Evolutionary conservation across 169 alveolate genomes (phyloP).

Genomic region (Plasmodium vivax): DNA sequence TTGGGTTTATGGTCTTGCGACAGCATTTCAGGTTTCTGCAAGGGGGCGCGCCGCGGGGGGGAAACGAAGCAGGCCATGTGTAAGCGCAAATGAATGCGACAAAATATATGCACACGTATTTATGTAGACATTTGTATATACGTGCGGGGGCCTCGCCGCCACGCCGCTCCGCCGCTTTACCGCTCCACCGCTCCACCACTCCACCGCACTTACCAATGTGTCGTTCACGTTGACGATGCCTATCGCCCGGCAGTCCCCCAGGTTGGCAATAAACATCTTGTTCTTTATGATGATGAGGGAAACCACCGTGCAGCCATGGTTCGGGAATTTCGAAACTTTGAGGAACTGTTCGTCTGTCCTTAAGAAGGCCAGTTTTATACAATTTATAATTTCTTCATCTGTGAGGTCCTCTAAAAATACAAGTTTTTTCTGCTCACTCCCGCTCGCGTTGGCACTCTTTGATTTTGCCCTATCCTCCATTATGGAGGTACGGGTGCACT

Average conservation of each 20-base stretch:
- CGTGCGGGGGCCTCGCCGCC: not conserved
- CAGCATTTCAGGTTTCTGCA: slow-evolving; percentile 33
- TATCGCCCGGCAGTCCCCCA: slow-evolving; percentile 75
- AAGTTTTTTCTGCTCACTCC: not conserved
- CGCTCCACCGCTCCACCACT: not conserved
- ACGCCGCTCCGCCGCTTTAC: not conserved
- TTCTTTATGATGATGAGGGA: slow-evolving; percentile 45
- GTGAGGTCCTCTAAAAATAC: slow-evolving; percentile 41
- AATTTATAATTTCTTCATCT: slow-evolving; percentile 64
- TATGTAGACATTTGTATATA: not conserved
- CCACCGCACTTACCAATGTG: slow-evolving; percentile 12
- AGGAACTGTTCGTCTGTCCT: slow-evolving; percentile 70
- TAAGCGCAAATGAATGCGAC: not conserved
- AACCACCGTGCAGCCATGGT: slow-evolving; percentile 65
- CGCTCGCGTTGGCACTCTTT: not conserved
- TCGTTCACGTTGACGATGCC: slow-evolving; percentile 54
- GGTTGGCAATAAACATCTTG: slow-evolving; percentile 65
- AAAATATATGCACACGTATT: not conserved
- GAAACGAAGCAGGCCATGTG: not conserved
- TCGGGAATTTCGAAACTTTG: slow-evolving; percentile 50
- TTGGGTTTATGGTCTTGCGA: slow-evolving; percentile 67
- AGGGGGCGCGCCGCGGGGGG: not conserved
- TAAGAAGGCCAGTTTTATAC: slow-evolving; percentile 49
- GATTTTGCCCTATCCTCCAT: not conserved
- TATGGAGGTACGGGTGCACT: not conserved